phyloP scores from a whole-genome alignment of 2,329 filamentous ascomycete species.

The Camillea tinctor region DNA sequence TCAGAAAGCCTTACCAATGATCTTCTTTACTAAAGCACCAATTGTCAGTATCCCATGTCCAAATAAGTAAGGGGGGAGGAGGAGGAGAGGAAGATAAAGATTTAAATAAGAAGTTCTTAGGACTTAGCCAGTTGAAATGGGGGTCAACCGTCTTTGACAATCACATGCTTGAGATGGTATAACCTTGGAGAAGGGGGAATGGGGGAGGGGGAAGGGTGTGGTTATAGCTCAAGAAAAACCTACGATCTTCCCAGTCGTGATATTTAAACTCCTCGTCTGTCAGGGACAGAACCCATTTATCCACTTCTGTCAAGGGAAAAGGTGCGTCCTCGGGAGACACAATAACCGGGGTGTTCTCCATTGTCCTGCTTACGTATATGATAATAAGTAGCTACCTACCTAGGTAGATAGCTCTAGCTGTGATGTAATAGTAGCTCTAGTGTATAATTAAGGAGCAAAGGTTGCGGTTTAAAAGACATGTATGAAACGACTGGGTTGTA shows the following conservation, averaged over 20 bases:
- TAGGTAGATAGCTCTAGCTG: neutral
- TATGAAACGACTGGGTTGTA: no score
- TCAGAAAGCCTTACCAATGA: slow-evolving; percentile 54
- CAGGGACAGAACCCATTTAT: slow-evolving; percentile 57
- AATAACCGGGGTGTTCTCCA: slow-evolving; percentile 30
- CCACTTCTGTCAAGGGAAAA: slow-evolving; percentile 59
- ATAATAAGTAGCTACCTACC: neutral
- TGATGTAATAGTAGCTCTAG: no score
- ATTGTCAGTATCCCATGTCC: neutral
- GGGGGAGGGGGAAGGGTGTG: no score
- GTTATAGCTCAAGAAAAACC: neutral
- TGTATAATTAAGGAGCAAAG: neutral
- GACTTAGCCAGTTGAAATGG: neutral
- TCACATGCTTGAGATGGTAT: neutral
- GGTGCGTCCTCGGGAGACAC: slow-evolving; percentile 41
- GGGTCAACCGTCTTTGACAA: neutral
- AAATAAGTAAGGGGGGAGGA: neutral
- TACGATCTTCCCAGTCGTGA: slow-evolving; percentile 67
- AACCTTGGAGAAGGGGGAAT: neutral
- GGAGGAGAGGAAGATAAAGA: neutral
- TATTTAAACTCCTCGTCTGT: slow-evolving; percentile 69
- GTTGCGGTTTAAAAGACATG: neutral
- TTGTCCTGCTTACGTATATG: neutral
- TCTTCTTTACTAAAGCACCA: slow-evolving; percentile 50
- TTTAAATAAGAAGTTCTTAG: neutral